These are phyloP conservation scores for Nothophytophthora sp. DNA, from an alignment of 352 stramenopile genomes.

Conservation along the genomic window DNA sequence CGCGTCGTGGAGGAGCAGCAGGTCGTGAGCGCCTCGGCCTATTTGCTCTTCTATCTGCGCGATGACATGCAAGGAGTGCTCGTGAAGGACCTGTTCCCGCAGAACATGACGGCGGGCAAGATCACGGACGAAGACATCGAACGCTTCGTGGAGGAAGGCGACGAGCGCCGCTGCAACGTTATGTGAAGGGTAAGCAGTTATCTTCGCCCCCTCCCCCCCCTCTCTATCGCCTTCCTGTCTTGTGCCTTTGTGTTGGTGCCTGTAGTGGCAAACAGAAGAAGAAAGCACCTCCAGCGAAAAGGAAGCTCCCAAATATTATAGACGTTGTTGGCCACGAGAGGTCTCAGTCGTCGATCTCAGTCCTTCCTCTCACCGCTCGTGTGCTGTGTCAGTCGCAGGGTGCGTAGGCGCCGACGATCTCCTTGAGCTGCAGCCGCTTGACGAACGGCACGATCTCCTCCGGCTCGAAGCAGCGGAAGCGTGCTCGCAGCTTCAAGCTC, in stretches of 20 bases:
- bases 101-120: constrained; percentile 81
- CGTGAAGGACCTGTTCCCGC: constrained; percentile 86
- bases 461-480: constrained; percentile 54
- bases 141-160: constrained; percentile 81
- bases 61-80: constrained; percentile 85
- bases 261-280: constrained; percentile 14
- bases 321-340: constrained; percentile 17
- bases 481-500: constrained; percentile 60
- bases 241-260: constrained; percentile 15
- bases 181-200: constrained; percentile 56
- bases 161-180: constrained; percentile 79
- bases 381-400: constrained; percentile 42
- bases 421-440: constrained; percentile 74
- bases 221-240: constrained; percentile 12
- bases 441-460: constrained; percentile 67
- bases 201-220: not conserved
- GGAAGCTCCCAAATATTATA: constrained; percentile 42
- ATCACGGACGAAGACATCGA: constrained; percentile 92
- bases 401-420: constrained; percentile 68
- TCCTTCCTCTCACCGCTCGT: not conserved
- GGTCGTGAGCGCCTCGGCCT: constrained; percentile 84
- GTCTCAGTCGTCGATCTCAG: not conserved
- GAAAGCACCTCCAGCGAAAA: constrained; percentile 17
- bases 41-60: constrained; percentile 93
- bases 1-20: constrained; percentile 86